Evolutionary conservation across 2,329 filamentous ascomycete species (phyloP).

Genomic region (Tricladium varicosporioides): DNA sequence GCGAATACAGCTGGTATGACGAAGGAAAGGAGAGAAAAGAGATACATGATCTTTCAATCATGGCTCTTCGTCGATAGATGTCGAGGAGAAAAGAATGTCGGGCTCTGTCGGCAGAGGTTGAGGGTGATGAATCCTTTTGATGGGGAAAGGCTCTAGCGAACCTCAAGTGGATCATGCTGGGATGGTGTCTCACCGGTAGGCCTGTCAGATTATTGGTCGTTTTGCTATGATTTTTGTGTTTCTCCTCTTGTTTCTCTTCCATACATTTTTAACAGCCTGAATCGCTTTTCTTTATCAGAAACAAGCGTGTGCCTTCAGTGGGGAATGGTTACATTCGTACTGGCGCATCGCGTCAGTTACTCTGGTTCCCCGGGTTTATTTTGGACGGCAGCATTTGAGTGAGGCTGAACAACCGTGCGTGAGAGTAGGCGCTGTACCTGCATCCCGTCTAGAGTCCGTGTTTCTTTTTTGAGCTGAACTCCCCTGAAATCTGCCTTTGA

Average conservation of each 20-base stretch:
- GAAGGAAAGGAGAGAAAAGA: conserved; percentile 20
- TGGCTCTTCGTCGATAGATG: conserved; percentile 20
- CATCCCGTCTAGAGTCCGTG: not conserved
- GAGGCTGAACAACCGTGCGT: conserved; percentile 2
- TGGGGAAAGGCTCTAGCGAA: too few species aligned
- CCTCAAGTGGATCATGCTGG: too few species aligned
- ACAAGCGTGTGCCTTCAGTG: not conserved
- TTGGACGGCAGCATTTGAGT: not conserved
- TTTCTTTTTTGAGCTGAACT: not conserved
- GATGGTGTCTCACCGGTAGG: not conserved
- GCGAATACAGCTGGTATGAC: conserved; percentile 26
- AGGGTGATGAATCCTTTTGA: conserved; percentile 1
- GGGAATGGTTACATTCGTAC: not conserved
- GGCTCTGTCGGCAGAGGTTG: not conserved
- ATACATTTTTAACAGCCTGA: not conserved
- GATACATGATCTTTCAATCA: conserved; percentile 31
- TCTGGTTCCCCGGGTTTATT: not conserved
- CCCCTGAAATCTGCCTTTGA: not conserved
- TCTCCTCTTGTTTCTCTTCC: not conserved
- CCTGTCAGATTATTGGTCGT: not conserved
- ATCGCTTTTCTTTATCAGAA: not conserved
- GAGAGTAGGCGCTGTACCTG: not conserved
- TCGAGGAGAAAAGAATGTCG: conserved; percentile 8
- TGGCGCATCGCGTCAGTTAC: not conserved
- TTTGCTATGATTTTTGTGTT: not conserved